Percentiles rank a stretch among this genome's conserved stretches.
Conservation (phyloP, 2,329 filamentous ascomycete genomes). For the Monilinia fructigena region DNA sequence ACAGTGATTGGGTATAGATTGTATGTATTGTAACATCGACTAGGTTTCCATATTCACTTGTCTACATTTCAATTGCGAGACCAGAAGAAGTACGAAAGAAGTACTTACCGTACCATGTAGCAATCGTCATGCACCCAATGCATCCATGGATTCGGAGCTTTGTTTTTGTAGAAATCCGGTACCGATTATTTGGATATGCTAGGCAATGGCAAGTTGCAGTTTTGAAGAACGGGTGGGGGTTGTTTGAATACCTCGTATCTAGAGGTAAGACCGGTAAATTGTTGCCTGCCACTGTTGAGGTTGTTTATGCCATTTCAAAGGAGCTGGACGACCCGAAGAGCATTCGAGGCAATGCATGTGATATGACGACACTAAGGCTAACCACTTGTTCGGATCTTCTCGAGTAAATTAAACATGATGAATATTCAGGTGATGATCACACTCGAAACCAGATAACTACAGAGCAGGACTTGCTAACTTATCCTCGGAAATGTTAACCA, state of each 20-base stretch:
- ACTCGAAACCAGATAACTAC: not conserved
- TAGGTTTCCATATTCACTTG: not conserved
- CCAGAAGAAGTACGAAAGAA: not conserved
- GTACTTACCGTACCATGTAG: not conserved
- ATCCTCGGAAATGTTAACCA: not conserved
- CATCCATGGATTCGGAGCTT: constrained; percentile 11
- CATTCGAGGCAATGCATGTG: constrained; percentile 1
- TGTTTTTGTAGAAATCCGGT: constrained; percentile 8
- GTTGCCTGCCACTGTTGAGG: not conserved
- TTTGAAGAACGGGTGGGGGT: not conserved
- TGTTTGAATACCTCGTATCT: not conserved
- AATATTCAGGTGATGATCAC: not conserved
- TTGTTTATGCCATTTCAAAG: not conserved
- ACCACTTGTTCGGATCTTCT: not conserved
- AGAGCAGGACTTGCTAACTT: not conserved
- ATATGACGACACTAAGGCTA: constrained; percentile 3
- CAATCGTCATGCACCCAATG: not conserved
- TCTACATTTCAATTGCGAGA: not conserved
- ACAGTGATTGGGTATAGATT: constrained; percentile 7
- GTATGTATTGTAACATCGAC: constrained; percentile 11
- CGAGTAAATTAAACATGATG: not conserved
- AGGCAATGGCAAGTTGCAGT: not conserved
- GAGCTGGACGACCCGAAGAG: not conserved
- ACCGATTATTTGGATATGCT: constrained; percentile 12
- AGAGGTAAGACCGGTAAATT: not conserved